phyloP scores from a whole-genome alignment of 768 basidiomycete genomes.

The Glaciozyma antarctica region DNA sequence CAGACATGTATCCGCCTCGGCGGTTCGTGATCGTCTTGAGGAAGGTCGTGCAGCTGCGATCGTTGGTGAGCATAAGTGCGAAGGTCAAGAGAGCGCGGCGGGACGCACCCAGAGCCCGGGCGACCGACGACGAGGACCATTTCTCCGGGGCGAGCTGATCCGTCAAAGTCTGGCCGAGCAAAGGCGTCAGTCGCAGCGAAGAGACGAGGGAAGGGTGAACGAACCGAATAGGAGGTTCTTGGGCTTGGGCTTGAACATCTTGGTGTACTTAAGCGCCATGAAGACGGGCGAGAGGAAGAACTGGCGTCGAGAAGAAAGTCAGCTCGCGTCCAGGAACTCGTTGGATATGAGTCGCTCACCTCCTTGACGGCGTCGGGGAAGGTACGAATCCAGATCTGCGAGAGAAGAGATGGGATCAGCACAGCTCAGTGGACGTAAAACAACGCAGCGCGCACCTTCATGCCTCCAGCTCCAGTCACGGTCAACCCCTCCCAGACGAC shows the following conservation, averaged over 20 bases:
- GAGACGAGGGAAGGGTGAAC: constrained; percentile 47
- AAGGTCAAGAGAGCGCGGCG: constrained; percentile 41
- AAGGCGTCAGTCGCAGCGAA: constrained; percentile 42
- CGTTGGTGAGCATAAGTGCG: constrained; percentile 36
- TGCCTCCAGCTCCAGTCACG: constrained; percentile 17
- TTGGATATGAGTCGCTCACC: too few species aligned
- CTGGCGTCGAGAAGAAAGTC: not conserved
- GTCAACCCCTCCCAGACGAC: constrained; percentile 18
- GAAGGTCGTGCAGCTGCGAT: constrained; percentile 37
- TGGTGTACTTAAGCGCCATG: not conserved
- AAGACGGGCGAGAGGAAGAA: constrained; percentile 3
- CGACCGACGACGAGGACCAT: constrained; percentile 40
- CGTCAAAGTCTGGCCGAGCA: constrained; percentile 49
- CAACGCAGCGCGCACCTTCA: not conserved
- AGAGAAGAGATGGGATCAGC: too few species aligned
- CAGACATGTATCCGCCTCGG: constrained; percentile 39
- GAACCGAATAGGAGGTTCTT: constrained; percentile 35
- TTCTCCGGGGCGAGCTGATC: constrained; percentile 50
- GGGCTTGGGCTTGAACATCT: not conserved
- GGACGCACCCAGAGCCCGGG: constrained; percentile 53
- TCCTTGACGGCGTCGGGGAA: constrained; percentile 3
- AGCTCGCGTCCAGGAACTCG: too few species aligned
- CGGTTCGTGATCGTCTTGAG: constrained; percentile 40
- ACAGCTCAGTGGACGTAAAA: not conserved
- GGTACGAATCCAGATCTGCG: constrained; percentile 33